A percentile compares a stretch with the other conserved stretches of the same genome.
Conservation (phyloP, 495 filamentous ascomycete genomes). For the Aspergillus ostianus region DNA sequence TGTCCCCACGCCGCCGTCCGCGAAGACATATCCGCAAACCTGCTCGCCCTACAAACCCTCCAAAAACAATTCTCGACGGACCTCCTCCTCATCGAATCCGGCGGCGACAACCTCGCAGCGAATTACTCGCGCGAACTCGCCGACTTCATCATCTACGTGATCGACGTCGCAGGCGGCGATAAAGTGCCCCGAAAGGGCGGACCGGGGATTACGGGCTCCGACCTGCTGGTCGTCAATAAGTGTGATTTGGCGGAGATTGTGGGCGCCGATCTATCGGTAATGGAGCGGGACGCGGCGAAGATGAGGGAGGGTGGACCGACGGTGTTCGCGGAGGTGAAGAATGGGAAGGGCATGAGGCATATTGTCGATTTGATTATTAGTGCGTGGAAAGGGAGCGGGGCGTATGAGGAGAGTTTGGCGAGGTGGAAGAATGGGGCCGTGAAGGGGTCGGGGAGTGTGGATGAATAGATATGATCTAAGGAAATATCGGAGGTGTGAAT, state of each 20-base stretch:
- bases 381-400: slow-evolving; percentile 88
- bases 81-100: slow-evolving; percentile 86
- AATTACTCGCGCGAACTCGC: slow-evolving; percentile 94
- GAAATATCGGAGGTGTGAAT: slow-evolving; percentile 13
- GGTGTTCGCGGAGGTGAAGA: slow-evolving; percentile 96
- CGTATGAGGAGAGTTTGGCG: slow-evolving; percentile 55
- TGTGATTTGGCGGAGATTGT: slow-evolving; percentile 89
- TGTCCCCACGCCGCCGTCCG: slow-evolving; percentile 97
- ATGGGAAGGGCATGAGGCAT: slow-evolving; percentile 76
- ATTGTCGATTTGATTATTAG: slow-evolving; percentile 87
- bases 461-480: slow-evolving; percentile 12
- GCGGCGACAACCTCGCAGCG: slow-evolving; percentile 93
- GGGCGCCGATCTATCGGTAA: slow-evolving; percentile 86
- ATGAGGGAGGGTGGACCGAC: slow-evolving; percentile 96
- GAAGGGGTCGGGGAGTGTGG: slow-evolving; percentile 43
- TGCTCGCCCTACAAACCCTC: slow-evolving; percentile 84
- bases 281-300: slow-evolving; percentile 92
- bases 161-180: slow-evolving; percentile 95
- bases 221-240: slow-evolving; percentile 93
- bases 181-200: slow-evolving; percentile 96
- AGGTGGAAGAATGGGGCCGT: slow-evolving; percentile 53
- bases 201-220: slow-evolving; percentile 92
- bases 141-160: slow-evolving; percentile 97
- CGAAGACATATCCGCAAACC: slow-evolving; percentile 93
- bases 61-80: slow-evolving; percentile 71